Evolutionary conservation across 345 rosid genomes (phyloP).

Genomic region (Lepidium didymum): DNA sequence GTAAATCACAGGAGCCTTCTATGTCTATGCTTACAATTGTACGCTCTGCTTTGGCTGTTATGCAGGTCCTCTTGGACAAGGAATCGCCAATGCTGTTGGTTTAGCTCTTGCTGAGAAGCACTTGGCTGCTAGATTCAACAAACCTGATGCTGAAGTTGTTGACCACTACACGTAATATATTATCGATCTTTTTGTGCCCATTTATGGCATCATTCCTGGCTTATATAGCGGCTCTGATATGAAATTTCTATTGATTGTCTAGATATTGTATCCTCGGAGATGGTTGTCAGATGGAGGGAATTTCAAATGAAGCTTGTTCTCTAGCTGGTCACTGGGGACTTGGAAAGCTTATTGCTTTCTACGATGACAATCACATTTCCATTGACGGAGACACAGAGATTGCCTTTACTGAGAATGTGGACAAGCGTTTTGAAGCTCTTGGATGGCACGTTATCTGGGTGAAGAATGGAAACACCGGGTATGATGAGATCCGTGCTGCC

Average conservation of each 20-base stretch:
- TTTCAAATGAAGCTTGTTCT: constrained; percentile 86
- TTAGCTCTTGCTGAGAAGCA: constrained; percentile 92
- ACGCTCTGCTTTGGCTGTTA: not conserved
- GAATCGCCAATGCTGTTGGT: constrained; percentile 88
- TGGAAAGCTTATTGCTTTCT: constrained; percentile 95
- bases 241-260: not conserved
- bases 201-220: not conserved
- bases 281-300: constrained; percentile 99
- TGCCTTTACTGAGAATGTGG: constrained; percentile 92
- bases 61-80: constrained; percentile 96
- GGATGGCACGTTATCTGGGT: constrained; percentile 99
- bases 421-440: constrained; percentile 82
- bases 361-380: constrained; percentile 98
- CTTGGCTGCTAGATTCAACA: constrained; percentile 87
- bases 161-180: constrained; percentile 80
- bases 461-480: constrained; percentile 97
- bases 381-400: constrained; percentile 97
- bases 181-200: not conserved
- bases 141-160: constrained; percentile 66
- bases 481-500: constrained; percentile 98
- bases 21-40: not conserved
- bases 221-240: not conserved
- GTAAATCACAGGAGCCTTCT: not conserved
- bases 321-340: constrained; percentile 99
- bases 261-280: constrained; percentile 85